phyloP scores from a whole-genome alignment of 78 protist genomes.

The Polysphondylium violaceum region DNA sequence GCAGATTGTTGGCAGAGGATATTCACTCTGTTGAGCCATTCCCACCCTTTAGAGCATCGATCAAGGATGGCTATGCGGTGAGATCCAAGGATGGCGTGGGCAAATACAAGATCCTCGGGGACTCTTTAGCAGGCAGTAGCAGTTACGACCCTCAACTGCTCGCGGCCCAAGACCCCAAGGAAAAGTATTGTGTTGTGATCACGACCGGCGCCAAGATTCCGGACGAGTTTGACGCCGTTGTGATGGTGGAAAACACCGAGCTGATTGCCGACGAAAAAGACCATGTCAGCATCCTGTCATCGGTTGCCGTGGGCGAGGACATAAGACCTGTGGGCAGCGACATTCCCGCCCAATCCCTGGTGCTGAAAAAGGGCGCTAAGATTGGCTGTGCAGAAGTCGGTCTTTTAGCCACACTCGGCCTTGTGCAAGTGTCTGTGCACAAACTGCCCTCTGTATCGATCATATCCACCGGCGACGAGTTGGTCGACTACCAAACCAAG shows the following conservation, averaged over 20 bases:
- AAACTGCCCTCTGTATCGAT: slow-evolving; percentile 66
- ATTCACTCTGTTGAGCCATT: slow-evolving; percentile 43
- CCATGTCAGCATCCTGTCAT: neutral
- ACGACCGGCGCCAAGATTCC: slow-evolving; percentile 89
- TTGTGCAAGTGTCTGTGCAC: neutral
- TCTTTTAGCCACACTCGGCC: slow-evolving; percentile 80
- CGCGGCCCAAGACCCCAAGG: neutral
- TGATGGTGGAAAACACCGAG: slow-evolving; percentile 84
- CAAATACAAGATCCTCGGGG: slow-evolving; percentile 36
- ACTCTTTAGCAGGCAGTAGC: slow-evolving; percentile 65
- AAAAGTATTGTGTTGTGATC: slow-evolving; percentile 55
- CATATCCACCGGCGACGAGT: slow-evolving; percentile 91
- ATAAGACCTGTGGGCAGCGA: slow-evolving; percentile 86
- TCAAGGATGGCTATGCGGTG: slow-evolving; percentile 93
- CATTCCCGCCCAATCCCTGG: slow-evolving; percentile 44
- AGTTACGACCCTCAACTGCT: neutral
- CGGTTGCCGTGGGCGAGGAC: slow-evolving; percentile 46
- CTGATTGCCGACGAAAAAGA: slow-evolving; percentile 16
- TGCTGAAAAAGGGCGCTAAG: slow-evolving; percentile 40
- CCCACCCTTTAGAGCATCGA: slow-evolving; percentile 88
- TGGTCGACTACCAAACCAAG: slow-evolving; percentile 7
- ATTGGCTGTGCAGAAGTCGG: slow-evolving; percentile 87
- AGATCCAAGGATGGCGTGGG: slow-evolving; percentile 77
- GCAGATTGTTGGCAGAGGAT: slow-evolving; percentile 51
- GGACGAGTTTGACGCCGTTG: slow-evolving; percentile 86